Evolutionary conservation across 2,329 filamentous ascomycete species (phyloP).

Genomic region (Beauveria medogensis): DNA sequence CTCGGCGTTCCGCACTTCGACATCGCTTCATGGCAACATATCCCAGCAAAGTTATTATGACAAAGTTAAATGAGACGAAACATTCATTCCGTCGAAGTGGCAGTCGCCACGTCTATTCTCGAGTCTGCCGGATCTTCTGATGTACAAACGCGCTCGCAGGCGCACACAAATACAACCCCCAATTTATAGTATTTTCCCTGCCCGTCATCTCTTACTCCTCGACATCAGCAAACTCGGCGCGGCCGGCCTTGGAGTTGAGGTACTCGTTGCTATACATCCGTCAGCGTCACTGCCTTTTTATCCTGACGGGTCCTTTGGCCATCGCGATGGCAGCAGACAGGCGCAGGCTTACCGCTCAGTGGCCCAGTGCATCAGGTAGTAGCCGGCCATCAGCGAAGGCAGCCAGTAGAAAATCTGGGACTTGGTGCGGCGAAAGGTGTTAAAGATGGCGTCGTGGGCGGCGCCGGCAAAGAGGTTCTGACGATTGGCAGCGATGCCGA

Average conservation of each 20-base stretch:
- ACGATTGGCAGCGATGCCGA: slow-evolving; percentile 77
- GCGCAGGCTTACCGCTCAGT: slow-evolving; percentile 61
- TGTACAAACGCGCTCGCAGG: slow-evolving; percentile 29
- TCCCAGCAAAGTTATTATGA: neutral
- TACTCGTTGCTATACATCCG: slow-evolving; percentile 58
- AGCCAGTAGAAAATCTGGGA: slow-evolving; percentile 83
- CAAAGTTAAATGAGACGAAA: slow-evolving; percentile 10
- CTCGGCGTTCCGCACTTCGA: neutral
- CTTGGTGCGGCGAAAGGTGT: slow-evolving; percentile 81
- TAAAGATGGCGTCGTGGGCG: slow-evolving; percentile 81
- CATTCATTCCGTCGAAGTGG: slow-evolving; percentile 1
- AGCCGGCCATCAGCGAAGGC: slow-evolving; percentile 69
- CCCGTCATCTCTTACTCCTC: slow-evolving; percentile 28
- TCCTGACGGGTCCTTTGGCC: neutral
- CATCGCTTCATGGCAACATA: neutral
- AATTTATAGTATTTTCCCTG: slow-evolving; percentile 18
- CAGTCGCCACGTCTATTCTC: slow-evolving; percentile 8
- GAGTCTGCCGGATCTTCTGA: slow-evolving; percentile 19
- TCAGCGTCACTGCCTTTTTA: slow-evolving; percentile 8
- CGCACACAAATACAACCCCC: slow-evolving; percentile 19
- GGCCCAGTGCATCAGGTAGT: slow-evolving; percentile 85
- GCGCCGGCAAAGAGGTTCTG: slow-evolving; percentile 79
- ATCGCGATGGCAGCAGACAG: too few relatives aligned
- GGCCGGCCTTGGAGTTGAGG: slow-evolving; percentile 71
- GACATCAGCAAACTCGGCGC: slow-evolving; percentile 40